Evolutionary conservation across 495 filamentous ascomycete genomes (phyloP).

Genomic region (Cenococcum geophilum): DNA sequence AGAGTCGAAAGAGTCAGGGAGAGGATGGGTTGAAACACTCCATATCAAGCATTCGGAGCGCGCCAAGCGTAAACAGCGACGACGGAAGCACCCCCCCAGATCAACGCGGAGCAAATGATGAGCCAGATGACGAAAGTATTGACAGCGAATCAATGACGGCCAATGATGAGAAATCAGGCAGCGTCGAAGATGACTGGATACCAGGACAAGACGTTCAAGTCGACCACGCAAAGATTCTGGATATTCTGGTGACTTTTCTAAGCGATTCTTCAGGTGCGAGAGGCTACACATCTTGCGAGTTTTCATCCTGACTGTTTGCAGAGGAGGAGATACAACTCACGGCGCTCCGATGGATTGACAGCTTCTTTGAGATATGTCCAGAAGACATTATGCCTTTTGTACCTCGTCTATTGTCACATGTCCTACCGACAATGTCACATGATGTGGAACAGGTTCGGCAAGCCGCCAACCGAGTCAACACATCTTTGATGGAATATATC

Average conservation of each 20-base stretch:
- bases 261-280: conserved; percentile 65
- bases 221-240: conserved; percentile 83
- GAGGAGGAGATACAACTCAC: conserved; percentile 90
- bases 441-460: conserved; percentile 81
- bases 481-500: conserved; percentile 83
- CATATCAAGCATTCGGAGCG: conserved; percentile 52
- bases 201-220: conserved; percentile 96
- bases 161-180: conserved; percentile 56
- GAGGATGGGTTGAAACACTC: conserved; percentile 62
- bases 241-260: conserved; percentile 86
- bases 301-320: conserved; percentile 31
- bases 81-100: conserved; percentile 18
- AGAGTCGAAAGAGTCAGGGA: conserved; percentile 65
- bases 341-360: conserved; percentile 89
- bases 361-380: conserved; percentile 93
- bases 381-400: conserved; percentile 97
- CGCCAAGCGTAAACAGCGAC: conserved; percentile 17
- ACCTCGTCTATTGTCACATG: conserved; percentile 80
- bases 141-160: conserved; percentile 45
- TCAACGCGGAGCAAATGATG: conserved; percentile 16
- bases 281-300: not conserved
- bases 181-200: conserved; percentile 86
- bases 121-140: conserved; percentile 43
- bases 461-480: conserved; percentile 83
- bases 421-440: conserved; percentile 91